Evolutionary conservation across 1,139 yeast species (phyloP).

Genomic region (Geotrichum aggregatum): DNA sequence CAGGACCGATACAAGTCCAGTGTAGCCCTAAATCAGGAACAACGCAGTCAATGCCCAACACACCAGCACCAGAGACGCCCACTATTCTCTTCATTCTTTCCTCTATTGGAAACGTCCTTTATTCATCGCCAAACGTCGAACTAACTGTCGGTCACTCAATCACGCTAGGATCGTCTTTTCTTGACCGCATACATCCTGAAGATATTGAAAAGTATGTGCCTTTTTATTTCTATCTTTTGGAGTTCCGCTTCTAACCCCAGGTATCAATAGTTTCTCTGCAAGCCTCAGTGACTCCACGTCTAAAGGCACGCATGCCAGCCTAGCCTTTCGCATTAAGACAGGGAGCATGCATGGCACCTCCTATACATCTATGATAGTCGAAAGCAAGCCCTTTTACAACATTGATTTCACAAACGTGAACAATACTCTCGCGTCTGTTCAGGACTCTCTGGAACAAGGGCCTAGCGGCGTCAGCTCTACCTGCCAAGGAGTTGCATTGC

Average conservation of each 20-base stretch:
- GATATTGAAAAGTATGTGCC: constrained; percentile 1
- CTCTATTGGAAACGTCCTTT: constrained; percentile 1
- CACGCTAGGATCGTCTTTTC: constrained; percentile 1
- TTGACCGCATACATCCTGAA: constrained; percentile 9
- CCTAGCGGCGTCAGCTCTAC: background rate
- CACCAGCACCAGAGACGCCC: background rate
- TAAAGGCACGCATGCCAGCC: background rate
- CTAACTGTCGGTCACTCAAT: constrained; percentile 1
- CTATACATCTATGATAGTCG: background rate
- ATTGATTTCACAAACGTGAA: background rate
- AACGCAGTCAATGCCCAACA: background rate
- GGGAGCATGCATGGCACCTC: background rate
- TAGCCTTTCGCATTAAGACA: constrained; percentile 2
- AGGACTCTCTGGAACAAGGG: background rate
- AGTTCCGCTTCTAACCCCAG: background rate
- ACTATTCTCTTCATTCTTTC: constrained; percentile 2
- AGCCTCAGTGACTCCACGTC: background rate
- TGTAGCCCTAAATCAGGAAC: background rate
- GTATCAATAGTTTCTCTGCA: constrained; percentile 4
- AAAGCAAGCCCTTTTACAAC: constrained; percentile 7
- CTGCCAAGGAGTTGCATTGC: background rate
- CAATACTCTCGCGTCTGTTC: background rate
- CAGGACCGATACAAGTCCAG: background rate
- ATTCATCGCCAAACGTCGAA: constrained; percentile 1
- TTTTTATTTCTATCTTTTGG: background rate